These are phyloP conservation scores for Penicillium samsonianum DNA, from an alignment of 495 filamentous ascomycete genomes.

Conservation along the genomic window DNA sequence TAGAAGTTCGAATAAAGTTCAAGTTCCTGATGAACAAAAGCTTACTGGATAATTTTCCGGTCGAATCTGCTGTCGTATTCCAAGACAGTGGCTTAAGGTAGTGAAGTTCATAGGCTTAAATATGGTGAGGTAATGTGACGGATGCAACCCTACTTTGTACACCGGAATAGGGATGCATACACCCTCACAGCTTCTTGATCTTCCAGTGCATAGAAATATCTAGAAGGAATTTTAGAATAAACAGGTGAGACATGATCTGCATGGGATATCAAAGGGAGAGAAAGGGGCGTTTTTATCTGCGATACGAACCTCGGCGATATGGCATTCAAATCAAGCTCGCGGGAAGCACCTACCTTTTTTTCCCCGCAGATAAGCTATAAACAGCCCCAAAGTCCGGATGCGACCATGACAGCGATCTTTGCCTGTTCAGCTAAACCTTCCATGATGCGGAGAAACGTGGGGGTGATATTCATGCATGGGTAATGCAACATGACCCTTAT, in stretches of 20 bases:
- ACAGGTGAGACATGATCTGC: slow-evolving; percentile 5
- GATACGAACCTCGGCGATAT: neutral
- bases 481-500: slow-evolving; percentile 29
- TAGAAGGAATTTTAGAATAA: slow-evolving; percentile 6
- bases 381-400: slow-evolving; percentile 10
- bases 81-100: neutral
- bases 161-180: slow-evolving; percentile 6
- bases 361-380: slow-evolving; percentile 10
- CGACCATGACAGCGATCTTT: slow-evolving; percentile 23
- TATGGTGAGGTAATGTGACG: slow-evolving; percentile 11
- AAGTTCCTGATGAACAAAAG: neutral
- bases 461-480: slow-evolving; percentile 17
- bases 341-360: neutral
- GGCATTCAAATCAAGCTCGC: neutral
- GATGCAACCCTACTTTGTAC: slow-evolving; percentile 14
- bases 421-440: slow-evolving; percentile 3
- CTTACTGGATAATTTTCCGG: neutral
- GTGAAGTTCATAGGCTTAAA: neutral
- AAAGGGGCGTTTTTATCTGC: slow-evolving; percentile 5
- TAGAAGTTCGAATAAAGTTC: neutral
- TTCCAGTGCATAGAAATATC: neutral
- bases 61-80: neutral
- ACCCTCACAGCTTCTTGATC: no score
- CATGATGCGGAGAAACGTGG: slow-evolving; percentile 31
- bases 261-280: neutral